These are phyloP conservation scores for Zygoascus bituminiphila DNA, from an alignment of 805 yeast genomes.

Conservation along the genomic window DNA sequence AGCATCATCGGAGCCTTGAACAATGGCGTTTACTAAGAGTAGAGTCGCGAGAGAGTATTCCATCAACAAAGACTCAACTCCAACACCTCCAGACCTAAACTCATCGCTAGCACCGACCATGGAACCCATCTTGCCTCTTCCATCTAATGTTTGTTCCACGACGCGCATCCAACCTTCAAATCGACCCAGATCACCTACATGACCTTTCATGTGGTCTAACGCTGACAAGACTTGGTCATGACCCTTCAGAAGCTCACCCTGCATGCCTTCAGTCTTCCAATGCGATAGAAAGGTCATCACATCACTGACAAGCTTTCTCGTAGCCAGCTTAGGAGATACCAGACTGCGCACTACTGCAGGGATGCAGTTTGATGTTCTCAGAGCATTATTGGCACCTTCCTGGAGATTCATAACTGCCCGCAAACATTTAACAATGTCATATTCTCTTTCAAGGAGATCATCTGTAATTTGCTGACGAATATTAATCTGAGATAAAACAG, in stretches of 20 bases:
- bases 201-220: slow-evolving; percentile 38
- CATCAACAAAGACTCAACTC: slow-evolving; percentile 51
- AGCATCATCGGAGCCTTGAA: slow-evolving; percentile 26
- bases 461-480: slow-evolving; percentile 29
- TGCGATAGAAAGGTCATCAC: slow-evolving; percentile 51
- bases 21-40: slow-evolving; percentile 59
- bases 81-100: slow-evolving; percentile 42
- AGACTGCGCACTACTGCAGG: slow-evolving; percentile 65
- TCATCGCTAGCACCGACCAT: slow-evolving; percentile 90
- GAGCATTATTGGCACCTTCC: slow-evolving; percentile 52
- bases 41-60: slow-evolving; percentile 69
- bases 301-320: slow-evolving; percentile 75
- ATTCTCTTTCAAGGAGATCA: slow-evolving; percentile 58
- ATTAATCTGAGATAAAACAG: slow-evolving; percentile 51
- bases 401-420: slow-evolving; percentile 61
- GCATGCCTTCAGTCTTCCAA: slow-evolving; percentile 24
- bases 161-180: slow-evolving; percentile 66
- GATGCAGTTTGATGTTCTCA: slow-evolving; percentile 36
- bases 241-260: slow-evolving; percentile 26
- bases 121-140: slow-evolving; percentile 85
- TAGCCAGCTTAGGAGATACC: slow-evolving; percentile 62
- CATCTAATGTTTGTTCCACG: slow-evolving; percentile 63
- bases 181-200: slow-evolving; percentile 29
- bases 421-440: slow-evolving; percentile 66
- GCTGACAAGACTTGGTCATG: slow-evolving; percentile 52